Evolutionary conservation across 1,139 yeast genomes (phyloP).

Genomic region (Diutina siamensis): DNA sequence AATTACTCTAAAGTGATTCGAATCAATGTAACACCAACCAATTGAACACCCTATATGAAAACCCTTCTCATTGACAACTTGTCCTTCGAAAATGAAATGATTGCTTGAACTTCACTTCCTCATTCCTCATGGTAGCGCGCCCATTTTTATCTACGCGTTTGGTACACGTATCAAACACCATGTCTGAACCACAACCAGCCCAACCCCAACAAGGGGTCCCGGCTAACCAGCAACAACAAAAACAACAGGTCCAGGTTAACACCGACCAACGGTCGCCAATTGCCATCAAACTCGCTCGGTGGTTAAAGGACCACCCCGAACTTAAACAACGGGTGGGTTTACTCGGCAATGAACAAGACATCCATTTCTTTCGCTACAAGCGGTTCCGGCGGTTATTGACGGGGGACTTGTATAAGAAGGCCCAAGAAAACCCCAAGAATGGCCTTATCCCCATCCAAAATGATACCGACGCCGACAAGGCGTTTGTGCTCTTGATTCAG

Average conservation of each 20-base stretch:
- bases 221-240: background rate
- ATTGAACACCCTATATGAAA: no score
- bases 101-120: no score
- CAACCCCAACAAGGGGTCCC: background rate
- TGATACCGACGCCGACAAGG: slow-evolving; percentile 47
- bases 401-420: slow-evolving; percentile 56
- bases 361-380: slow-evolving; percentile 80
- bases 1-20: no score
- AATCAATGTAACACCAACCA: no score
- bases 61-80: no score
- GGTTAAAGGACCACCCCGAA: slow-evolving; percentile 48
- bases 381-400: slow-evolving; percentile 70
- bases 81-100: no score
- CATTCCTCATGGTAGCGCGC: background rate
- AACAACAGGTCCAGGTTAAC: slow-evolving; percentile 5
- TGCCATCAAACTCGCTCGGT: slow-evolving; percentile 58
- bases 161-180: background rate
- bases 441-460: slow-evolving; percentile 46
- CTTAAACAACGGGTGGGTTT: slow-evolving; percentile 78
- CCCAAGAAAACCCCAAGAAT: slow-evolving; percentile 40
- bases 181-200: background rate
- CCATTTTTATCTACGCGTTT: no score
- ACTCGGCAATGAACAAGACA: slow-evolving; percentile 50
- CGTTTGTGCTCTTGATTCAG: slow-evolving; percentile 59
- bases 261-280: slow-evolving; percentile 14